Base-by-base conservation (phyloP, 768 basidiomycete genomes). In the Boletus coccyginus region DNA sequence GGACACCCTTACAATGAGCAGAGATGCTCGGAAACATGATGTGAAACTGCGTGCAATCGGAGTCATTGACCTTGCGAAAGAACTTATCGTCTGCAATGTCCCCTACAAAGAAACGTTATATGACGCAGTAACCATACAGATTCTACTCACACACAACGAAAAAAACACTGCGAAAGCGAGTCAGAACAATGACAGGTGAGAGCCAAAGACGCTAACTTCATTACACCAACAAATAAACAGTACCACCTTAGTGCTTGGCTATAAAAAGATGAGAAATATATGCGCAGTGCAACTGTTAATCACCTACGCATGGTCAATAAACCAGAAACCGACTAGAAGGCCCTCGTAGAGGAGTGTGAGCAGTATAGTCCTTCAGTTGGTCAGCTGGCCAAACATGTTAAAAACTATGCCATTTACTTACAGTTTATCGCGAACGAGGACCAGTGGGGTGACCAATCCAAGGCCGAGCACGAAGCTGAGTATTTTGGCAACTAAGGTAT, bases 41-140 rank as follows among this genome's bases (percentile, higher is more conserved):
- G 17, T 83, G 74, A 67, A 93, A 96, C 65, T 98, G 94, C 3
- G 93, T 92, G 56, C 91, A 90, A 66, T 96, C 94, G 2, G 92
- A 94, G 65, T 94, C 91, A 66, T 96, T 96, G 29, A 86, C 81
- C 77, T 96, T 96, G 67, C 94, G 91, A 74, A 95, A 97, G 74
- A 95, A 92, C 53, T 90, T 82, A 67, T 98, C 94, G 69, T 98
- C 95, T 43, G 92, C 84, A 44, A 95, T 87, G 67, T 98, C 94
- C 94, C 91, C 91, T 93, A 64, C 56, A 24, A 50, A 61, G 45
- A 50, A 46, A 48, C 50, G 12, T 40, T 41, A 46, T 44, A 35
- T 14, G 24, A 46, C 29, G 39, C 9, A 8, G n/a, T 17, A 11
- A 46, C 40, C 36, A n/a, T n/a, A 40, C 21, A 41, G 29, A 50